Evolutionary conservation across 257 asterid species (phyloP), one percentile per base, ranked within the genome.

Genomic region (Solanum phureja): DNA sequence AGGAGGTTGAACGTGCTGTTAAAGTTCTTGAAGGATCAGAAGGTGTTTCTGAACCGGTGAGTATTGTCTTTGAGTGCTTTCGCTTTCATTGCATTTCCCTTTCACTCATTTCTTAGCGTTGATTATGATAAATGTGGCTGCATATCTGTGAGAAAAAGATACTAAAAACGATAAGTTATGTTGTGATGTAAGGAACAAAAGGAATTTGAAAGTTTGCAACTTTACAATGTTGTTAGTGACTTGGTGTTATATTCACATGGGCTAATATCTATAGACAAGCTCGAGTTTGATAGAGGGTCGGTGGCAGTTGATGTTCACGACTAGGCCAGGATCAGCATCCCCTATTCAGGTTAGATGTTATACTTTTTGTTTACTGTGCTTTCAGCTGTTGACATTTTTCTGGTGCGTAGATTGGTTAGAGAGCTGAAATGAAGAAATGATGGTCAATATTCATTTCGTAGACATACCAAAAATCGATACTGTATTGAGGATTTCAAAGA

Each of bases 291-390:
- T 96, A 12, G 99, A 96, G 91, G 99, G 98, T 31, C 90, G 97
- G 19, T 96, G 99, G 99, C 96, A 95, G 89, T 87, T 96, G 73
- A 96, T 95, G 98, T 96, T 96, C 93, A 96, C 99, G 27, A 96
- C 99, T 86, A 93, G 99, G 88, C 98, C 98, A 46, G 93, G 98
- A 89, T 90, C 98, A 86, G 98, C 98, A 86, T 96, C 98, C 81
- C 97, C 98, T 1, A 96, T 96, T 89, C 98, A 96, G 98, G 98
- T 94, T 69, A 52, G 38, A 34, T 72, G 62, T 35, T 21, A 7
- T 37, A 24, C 40, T 4, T 66, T 31, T 56, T 42, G 60, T 29
- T 79, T 24, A 0, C 8, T 42, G 7, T 44, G 21, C 38, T 16
- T 5, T 44, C 34, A 21, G 18, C 34, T 42, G 64, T 24, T 3